Conservation (phyloP, 805 yeast genomes). For the Zygosaccharomyces bailii region DNA sequence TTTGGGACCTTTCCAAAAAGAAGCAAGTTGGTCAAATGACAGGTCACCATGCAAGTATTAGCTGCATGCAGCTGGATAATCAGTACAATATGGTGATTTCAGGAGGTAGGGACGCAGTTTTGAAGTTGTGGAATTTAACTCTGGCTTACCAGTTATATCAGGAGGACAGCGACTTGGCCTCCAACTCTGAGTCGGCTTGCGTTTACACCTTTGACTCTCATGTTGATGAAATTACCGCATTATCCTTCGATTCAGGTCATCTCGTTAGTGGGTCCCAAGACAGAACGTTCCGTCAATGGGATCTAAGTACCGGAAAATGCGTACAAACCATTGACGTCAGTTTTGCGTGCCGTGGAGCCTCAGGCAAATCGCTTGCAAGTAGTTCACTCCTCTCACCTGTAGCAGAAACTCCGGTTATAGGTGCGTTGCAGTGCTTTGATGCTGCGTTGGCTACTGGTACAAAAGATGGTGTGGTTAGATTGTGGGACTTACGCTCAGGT, state of each 20-base stretch:
- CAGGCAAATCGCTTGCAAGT: constrained; percentile 10
- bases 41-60: constrained; percentile 60
- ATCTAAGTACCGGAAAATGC: constrained; percentile 60
- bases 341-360: constrained; percentile 21
- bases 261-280: constrained; percentile 70
- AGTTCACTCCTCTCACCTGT: constrained; percentile 15
- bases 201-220: constrained; percentile 58
- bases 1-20: constrained; percentile 74
- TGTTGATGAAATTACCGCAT: constrained; percentile 61
- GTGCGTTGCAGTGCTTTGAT: constrained; percentile 67
- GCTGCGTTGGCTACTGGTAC: constrained; percentile 80
- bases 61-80: constrained; percentile 58
- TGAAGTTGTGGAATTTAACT: constrained; percentile 57
- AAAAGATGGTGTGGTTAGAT: constrained; percentile 66
- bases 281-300: constrained; percentile 75
- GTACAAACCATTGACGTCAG: constrained; percentile 66
- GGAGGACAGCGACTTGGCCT: constrained; percentile 23
- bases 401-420: constrained; percentile 45
- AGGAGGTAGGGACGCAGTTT: constrained; percentile 62
- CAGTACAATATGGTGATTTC: constrained; percentile 39
- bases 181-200: constrained; percentile 34
- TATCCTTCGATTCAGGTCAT: constrained; percentile 51
- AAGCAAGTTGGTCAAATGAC: constrained; percentile 48
- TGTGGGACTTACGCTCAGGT: constrained; percentile 75
- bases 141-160: constrained; percentile 28